Percentiles rank a stretch among this genome's conserved stretches.
These are phyloP conservation scores for Chytridium lagenaria DNA, from an alignment of 371 early-diverging fungal genomes.

Conservation along the genomic window DNA sequence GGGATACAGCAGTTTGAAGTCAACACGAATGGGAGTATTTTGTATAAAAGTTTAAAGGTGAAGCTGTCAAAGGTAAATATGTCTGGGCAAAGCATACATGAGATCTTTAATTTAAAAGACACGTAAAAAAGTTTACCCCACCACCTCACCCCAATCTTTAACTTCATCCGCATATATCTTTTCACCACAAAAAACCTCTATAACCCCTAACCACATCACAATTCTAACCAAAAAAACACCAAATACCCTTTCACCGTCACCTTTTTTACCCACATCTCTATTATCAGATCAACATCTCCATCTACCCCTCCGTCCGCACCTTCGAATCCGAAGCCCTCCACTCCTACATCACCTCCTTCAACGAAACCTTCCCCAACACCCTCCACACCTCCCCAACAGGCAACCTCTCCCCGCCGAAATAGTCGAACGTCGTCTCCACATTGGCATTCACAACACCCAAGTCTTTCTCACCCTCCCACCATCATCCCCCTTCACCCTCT, in stretches of 20 bases:
- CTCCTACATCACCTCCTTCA: conserved; percentile 25
- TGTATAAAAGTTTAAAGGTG: conserved; percentile 10
- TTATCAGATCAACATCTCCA: conserved; percentile 39
- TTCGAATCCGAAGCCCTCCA: conserved; percentile 42
- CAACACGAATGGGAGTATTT: conserved; percentile 11
- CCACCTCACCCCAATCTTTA: too few species aligned
- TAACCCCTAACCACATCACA: too few species aligned
- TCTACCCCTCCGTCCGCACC: conserved; percentile 35
- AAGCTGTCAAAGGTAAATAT: conserved; percentile 40
- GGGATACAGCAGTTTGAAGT: conserved; percentile 29
- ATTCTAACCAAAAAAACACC: too few species aligned
- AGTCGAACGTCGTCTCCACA: conserved; percentile 50
- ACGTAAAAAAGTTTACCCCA: too few species aligned
- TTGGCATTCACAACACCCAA: conserved; percentile 56
- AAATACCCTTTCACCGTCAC: too few species aligned
- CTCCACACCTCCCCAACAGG: conserved; percentile 20
- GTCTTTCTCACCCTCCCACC: conserved; percentile 46
- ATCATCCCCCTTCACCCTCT: conserved; percentile 37
- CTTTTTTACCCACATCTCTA: too few species aligned
- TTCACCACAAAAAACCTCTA: too few species aligned
- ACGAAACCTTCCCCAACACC: conserved; percentile 32
- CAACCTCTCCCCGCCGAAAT: conserved; percentile 39
- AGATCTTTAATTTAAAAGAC: too few species aligned
- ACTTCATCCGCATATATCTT: too few species aligned
- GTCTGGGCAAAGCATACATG: too few species aligned